Evolutionary conservation across 2,329 filamentous ascomycete genomes (phyloP), one percentile per base, ranked within the genome.

Genomic region (Diaporthe ampelina): DNA sequence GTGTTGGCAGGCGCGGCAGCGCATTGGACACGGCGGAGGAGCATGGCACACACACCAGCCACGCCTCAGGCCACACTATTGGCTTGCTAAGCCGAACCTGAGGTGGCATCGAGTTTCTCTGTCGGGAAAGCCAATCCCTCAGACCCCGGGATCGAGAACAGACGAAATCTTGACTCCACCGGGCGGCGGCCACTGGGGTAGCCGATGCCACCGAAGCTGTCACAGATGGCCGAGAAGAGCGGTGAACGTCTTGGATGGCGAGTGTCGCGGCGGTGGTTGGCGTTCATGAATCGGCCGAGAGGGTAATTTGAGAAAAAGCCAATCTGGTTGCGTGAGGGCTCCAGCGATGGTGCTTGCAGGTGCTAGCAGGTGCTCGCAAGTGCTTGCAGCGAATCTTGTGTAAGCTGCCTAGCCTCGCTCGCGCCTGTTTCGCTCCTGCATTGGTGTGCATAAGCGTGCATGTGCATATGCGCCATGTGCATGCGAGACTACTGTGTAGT

Each of bases 351-450:
- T 68, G 68, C 68, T 26, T 73, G 73, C 37, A 67, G 32, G 40
- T 24, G 61, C 45, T n/a, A 8, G 45, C 45, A 48, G 54, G 59
- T 54, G 68, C 58, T 17, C 63, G 73, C 37, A 67, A n/a, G 40
- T 32, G 61, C 45, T 21, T 48, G 45, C 45, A 48, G 45, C 45
- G 45, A 68, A 10, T 58, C 70, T 57, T 71, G 52, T 59, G 24
- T 58, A 15, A 50, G 61, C 45, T 43, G 40, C 32, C 45, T 65
- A 73, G 40, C 56, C 21, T 50, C 37, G 63, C 32, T 48, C 54
- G 63, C 48, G 61, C 65, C 72, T 73, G 73, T 75, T 75, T 75
- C 73, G 73, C 52, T 58, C 70, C 59, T 75, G 70, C 73, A 70
- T 75, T 73, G 70, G 73, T 75, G 73, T 63, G 43, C 65, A 70